A percentile compares a stretch with the other conserved stretches of the same genome.
Evolutionary conservation across 2,329 filamentous ascomycete genomes (phyloP).

Genomic region (Epicoccum sorghinum): DNA sequence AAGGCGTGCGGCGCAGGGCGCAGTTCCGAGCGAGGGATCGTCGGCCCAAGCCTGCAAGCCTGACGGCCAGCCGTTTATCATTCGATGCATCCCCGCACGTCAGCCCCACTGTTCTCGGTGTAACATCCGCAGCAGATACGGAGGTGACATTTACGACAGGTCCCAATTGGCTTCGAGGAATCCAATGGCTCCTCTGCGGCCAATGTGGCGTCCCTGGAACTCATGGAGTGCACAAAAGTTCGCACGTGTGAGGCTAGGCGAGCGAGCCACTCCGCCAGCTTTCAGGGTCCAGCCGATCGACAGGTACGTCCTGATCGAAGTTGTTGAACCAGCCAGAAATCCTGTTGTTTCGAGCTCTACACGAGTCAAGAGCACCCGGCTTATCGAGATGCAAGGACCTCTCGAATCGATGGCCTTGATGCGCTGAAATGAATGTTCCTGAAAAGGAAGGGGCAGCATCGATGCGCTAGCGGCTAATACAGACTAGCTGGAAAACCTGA

Average conservation of each 20-base stretch:
- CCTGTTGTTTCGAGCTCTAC: too few species aligned
- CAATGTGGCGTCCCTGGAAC: conserved; percentile 2
- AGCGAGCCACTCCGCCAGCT: neutral
- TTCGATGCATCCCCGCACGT: conserved; percentile 15
- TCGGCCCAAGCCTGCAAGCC: conserved; percentile 2
- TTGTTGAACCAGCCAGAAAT: too few species aligned
- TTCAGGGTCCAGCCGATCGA: conserved; percentile 13
- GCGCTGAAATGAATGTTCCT: neutral
- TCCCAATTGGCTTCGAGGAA: neutral
- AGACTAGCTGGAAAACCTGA: conserved; percentile 25
- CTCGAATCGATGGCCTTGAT: neutral
- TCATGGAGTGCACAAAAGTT: conserved; percentile 4
- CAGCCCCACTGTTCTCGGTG: conserved; percentile 17
- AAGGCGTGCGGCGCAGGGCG: neutral
- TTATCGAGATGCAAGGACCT: neutral
- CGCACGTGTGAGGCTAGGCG: conserved; percentile 2
- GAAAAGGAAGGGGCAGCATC: neutral
- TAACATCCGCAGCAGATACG: conserved; percentile 1
- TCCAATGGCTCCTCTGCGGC: neutral
- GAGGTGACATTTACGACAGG: too few species aligned
- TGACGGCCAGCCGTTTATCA: conserved; percentile 1
- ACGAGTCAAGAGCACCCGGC: neutral
- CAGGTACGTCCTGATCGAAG: neutral
- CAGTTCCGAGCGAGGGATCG: neutral
- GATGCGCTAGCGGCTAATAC: neutral